Evolutionary conservation across 2,329 filamentous ascomycete species (phyloP).

Genomic region (Colletotrichum sansevieriae): DNA sequence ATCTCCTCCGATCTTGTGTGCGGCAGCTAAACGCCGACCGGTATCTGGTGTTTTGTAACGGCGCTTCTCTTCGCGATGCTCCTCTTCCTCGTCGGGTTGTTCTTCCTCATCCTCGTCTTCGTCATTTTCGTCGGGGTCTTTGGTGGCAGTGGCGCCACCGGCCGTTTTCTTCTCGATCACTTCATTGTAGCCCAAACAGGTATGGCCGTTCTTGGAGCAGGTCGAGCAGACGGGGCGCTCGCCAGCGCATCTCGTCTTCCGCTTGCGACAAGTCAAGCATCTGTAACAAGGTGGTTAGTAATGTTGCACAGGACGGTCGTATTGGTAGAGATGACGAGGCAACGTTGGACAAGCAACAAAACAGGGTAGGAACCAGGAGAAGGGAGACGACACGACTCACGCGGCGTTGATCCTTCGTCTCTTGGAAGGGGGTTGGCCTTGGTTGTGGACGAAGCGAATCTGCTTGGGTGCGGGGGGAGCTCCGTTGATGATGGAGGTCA

Average conservation of each 20-base stretch:
- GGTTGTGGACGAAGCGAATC: conserved; percentile 85
- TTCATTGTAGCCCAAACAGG: conserved; percentile 76
- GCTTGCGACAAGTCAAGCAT: conserved; percentile 79
- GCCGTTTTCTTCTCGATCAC: conserved; percentile 58
- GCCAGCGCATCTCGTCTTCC: conserved; percentile 81
- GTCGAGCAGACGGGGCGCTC: conserved; percentile 80
- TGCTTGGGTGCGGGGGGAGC: conserved; percentile 64
- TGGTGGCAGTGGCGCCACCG: conserved; percentile 26
- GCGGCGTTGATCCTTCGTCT: conserved; percentile 83
- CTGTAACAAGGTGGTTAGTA: conserved; percentile 52
- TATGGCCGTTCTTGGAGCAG: conserved; percentile 78
- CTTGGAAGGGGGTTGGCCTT: conserved; percentile 85
- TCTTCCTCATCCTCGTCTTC: conserved; percentile 49
- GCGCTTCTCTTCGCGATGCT: conserved; percentile 51
- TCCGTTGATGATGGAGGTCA: conserved; percentile 53
- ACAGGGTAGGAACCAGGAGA: neutral
- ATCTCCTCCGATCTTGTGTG: neutral
- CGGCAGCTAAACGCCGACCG: neutral
- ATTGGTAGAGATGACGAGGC: neutral
- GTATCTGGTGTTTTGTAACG: conserved; percentile 47
- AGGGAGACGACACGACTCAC: conserved; percentile 60
- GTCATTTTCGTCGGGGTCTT: conserved; percentile 44
- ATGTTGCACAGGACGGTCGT: conserved; percentile 12
- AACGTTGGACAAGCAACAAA: conserved; percentile 2
- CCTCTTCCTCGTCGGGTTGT: conserved; percentile 54